Base-by-base conservation (phyloP, 1,284 basidiomycete species). In the Sporisorium iseilematis-ciliati region DNA sequence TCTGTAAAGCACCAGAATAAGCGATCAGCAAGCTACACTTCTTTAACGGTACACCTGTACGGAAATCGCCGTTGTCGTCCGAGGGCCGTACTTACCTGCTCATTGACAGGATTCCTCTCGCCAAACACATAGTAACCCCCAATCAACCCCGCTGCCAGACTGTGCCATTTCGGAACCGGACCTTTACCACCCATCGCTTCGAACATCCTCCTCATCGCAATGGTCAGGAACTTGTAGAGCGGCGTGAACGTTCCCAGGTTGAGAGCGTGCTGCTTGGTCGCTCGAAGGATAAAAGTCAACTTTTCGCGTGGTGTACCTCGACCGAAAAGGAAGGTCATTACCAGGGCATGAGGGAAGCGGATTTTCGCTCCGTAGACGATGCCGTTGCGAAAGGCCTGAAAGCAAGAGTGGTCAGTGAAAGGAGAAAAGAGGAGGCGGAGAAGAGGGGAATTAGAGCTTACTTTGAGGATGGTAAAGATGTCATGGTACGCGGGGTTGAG, bases 291-390 rank as follows among this genome's bases (percentile, higher is more conserved):
- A 63, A 89, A 88, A 57, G 87, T 87, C 41, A 90, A 80, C 45
- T 93, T 90, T 14, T 90, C 85, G 78, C 88, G 59, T 11, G 73
- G 69, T 26, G 77, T 75, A 14, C 80, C 79, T 1, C 82, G 65
- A 8, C 85, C 84, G 83, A 99, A 99, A 29, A 99, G 88, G 68
- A 97, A 90, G n/a, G 94, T 92, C 96, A 99, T 99, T 62, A 99
- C 92, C 26, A 99, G 88, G 2, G 97, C 96, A 89, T 99, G 97
- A n/a, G 97, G 97, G 84, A 97, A 97, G 49, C 88, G 78, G 79
- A 98, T 93, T 88, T 98, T 97, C 82, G 92, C 92, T 53, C 93
- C 94, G 87, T 98, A 99, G 7, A 98, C 94, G 65, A 97, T 89
- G 11, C 96, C 96, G 86, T 97, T 98, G 33, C 96, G 90, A 33